Percentiles rank a stretch among this genome's conserved stretches.
Evolutionary conservation across 345 rosid genomes (phyloP).

Genomic region (Gossypioides kirkii): DNA sequence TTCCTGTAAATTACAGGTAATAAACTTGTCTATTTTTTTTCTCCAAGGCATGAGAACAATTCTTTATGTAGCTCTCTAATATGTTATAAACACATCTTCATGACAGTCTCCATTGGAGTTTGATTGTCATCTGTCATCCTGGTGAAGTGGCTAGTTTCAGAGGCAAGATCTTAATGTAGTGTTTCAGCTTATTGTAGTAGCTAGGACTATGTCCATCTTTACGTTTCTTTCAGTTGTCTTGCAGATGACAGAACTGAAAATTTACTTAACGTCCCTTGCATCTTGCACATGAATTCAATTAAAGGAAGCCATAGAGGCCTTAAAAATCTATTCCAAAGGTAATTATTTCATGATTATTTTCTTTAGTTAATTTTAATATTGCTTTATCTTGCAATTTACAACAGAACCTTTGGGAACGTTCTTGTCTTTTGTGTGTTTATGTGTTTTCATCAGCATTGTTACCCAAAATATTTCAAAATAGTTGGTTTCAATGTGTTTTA

Average conservation of each 20-base stretch:
- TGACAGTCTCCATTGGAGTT: slow-evolving; percentile 8
- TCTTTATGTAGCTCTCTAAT: background rate
- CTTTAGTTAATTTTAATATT: background rate
- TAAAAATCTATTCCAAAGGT: slow-evolving; percentile 82
- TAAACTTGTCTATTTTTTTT: background rate
- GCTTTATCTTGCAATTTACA: background rate
- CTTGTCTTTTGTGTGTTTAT: background rate
- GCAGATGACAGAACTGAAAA: slow-evolving; percentile 44
- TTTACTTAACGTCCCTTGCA: slow-evolving; percentile 57
- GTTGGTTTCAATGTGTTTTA: background rate
- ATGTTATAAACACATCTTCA: background rate
- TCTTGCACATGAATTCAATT: slow-evolving; percentile 94
- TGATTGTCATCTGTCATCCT: slow-evolving; percentile 5
- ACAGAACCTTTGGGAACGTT: background rate
- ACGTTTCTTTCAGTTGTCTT: slow-evolving; percentile 10
- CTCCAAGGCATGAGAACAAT: background rate
- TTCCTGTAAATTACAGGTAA: slow-evolving; percentile 2
- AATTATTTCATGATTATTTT: slow-evolving; percentile 9
- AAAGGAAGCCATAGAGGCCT: slow-evolving; percentile 93
- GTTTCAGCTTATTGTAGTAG: slow-evolving; percentile 7
- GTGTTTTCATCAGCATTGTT: background rate
- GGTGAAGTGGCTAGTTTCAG: slow-evolving; percentile 1
- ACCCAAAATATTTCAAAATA: background rate
- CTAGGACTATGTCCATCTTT: slow-evolving; percentile 13
- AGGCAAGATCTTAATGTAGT: background rate